phyloP scores from a whole-genome alignment of 352 stramenopile genomes.

The Albugo laibachii region DNA sequence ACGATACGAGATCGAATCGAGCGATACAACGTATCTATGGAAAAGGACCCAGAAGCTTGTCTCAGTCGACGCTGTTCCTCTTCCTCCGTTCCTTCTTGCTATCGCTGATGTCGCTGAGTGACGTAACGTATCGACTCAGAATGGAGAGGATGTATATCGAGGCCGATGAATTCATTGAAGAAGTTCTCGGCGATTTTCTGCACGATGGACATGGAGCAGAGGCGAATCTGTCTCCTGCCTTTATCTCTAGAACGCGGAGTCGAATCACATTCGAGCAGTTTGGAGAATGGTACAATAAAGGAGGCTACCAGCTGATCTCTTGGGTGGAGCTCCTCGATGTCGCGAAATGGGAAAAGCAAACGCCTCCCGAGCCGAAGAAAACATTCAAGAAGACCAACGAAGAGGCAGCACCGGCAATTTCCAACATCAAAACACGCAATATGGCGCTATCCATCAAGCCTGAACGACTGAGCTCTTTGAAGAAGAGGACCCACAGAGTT shows the following conservation, averaged over 20 bases:
- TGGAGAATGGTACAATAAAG: conserved; percentile 78
- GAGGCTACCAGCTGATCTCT: conserved; percentile 60
- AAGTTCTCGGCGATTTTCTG: conserved; percentile 56
- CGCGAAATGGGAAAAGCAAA: conserved; percentile 57
- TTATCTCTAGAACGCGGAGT: not conserved
- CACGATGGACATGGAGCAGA: conserved; percentile 48
- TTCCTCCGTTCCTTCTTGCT: conserved; percentile 73
- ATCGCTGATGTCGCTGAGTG: conserved; percentile 69
- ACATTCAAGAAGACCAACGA: too few relatives aligned
- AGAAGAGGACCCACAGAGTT: conserved; percentile 33
- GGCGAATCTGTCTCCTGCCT: conserved; percentile 7
- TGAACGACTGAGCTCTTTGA: not conserved
- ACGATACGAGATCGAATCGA: too few relatives aligned
- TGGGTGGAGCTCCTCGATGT: conserved; percentile 76
- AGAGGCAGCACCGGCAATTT: too few relatives aligned
- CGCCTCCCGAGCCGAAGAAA: too few relatives aligned
- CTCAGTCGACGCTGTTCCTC: conserved; percentile 67
- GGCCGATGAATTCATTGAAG: conserved; percentile 70
- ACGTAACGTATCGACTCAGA: conserved; percentile 56
- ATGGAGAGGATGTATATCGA: conserved; percentile 76
- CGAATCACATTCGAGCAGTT: conserved; percentile 80
- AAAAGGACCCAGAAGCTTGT: conserved; percentile 36
- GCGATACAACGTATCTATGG: not conserved
- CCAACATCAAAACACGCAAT: too few relatives aligned
- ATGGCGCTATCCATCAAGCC: too few relatives aligned